phyloP scores from a whole-genome alignment of 179 eudicot species.

The Beta corolliflora region DNA sequence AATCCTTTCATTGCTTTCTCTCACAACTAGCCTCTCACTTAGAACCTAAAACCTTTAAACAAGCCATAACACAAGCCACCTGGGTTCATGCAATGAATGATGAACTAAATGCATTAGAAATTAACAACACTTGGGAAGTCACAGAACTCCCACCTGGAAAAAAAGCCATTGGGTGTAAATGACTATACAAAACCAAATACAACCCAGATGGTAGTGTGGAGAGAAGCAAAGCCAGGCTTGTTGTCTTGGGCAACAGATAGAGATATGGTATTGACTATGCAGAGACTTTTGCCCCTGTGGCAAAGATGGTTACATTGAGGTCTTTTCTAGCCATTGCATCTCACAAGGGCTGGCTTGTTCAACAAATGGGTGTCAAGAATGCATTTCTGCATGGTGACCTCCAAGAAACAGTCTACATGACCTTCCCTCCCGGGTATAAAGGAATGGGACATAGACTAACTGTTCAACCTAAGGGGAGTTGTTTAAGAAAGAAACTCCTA shows the following conservation, averaged over 20 bases:
- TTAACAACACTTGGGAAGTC: background rate
- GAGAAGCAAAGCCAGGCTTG: background rate
- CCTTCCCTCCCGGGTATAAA: background rate
- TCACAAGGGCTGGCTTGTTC: background rate
- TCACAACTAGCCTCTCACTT: background rate
- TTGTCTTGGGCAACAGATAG: background rate
- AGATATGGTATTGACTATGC: background rate
- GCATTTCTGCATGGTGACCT: background rate
- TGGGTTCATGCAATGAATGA: background rate
- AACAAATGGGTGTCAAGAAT: background rate
- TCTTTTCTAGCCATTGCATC: background rate
- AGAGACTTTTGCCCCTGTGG: slow-evolving; percentile 4
- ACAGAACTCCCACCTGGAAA: background rate
- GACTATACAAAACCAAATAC: background rate
- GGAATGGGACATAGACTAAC: too few species aligned
- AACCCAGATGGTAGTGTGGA: background rate
- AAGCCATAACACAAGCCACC: background rate
- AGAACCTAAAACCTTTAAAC: background rate
- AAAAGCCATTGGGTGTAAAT: background rate
- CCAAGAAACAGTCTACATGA: background rate
- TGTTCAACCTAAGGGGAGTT: too few species aligned
- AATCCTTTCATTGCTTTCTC: background rate
- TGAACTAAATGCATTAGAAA: background rate
- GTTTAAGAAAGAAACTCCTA: too few species aligned
- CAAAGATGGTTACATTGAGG: background rate